Conservation (phyloP, 129 eudicot species). For the Daucus carota region DNA sequence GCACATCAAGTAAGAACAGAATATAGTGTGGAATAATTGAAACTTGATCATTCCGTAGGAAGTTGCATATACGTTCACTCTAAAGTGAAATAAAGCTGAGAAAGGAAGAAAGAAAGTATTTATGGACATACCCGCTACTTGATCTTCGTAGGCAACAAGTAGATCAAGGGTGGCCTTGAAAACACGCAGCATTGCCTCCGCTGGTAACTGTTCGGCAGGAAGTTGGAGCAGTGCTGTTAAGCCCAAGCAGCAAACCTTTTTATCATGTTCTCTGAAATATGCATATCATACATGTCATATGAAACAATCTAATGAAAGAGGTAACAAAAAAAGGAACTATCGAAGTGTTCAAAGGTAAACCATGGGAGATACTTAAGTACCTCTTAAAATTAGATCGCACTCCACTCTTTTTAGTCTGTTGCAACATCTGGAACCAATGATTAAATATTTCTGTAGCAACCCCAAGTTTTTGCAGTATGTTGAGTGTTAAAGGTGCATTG, state of each 20-base stretch:
- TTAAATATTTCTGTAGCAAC: slow-evolving; percentile 78
- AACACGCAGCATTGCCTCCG: slow-evolving; percentile 84
- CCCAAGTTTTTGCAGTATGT: slow-evolving; percentile 78
- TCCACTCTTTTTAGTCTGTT: slow-evolving; percentile 78
- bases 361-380: slow-evolving; percentile 20
- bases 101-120: not conserved
- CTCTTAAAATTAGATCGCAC: slow-evolving; percentile 71
- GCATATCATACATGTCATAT: not conserved
- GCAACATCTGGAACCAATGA: slow-evolving; percentile 95
- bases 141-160: slow-evolving; percentile 93
- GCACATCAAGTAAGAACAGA: slow-evolving; percentile 8
- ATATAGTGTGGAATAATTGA: not conserved
- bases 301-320: not conserved
- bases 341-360: not conserved
- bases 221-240: slow-evolving; percentile 79
- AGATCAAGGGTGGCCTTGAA: slow-evolving; percentile 86
- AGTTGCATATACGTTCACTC: not conserved
- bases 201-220: slow-evolving; percentile 83
- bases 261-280: slow-evolving; percentile 70
- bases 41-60: not conserved
- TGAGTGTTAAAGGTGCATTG: slow-evolving; percentile 58
- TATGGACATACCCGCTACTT: slow-evolving; percentile 61
- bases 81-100: not conserved
- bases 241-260: slow-evolving; percentile 93
- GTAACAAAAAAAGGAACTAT: not conserved